Evolutionary conservation across 441 rosid genomes (phyloP).

Genomic region (Erodium texanum): DNA sequence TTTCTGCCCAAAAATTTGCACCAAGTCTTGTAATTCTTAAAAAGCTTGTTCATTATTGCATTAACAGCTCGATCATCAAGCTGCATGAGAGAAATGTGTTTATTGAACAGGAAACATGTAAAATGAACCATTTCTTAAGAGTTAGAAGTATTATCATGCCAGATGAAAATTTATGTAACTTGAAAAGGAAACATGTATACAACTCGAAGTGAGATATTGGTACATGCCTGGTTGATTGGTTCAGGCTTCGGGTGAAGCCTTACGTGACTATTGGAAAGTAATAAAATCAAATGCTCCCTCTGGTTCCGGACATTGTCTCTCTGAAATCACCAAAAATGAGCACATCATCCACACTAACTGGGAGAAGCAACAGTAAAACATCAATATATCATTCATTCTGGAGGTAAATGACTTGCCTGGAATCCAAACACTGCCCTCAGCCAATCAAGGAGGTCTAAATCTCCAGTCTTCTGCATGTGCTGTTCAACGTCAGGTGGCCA

Average conservation of each 20-base stretch:
- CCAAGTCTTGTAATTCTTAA: slow-evolving; percentile 91
- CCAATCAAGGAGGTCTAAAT: slow-evolving; percentile 93
- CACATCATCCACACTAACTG: not conserved
- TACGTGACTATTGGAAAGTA: slow-evolving; percentile 79
- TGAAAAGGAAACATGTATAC: not conserved
- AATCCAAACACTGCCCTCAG: slow-evolving; percentile 95
- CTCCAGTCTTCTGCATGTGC: slow-evolving; percentile 72
- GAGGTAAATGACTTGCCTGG: slow-evolving; percentile 52
- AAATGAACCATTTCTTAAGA: not conserved
- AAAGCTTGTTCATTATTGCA: slow-evolving; percentile 75
- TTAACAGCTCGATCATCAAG: slow-evolving; percentile 93
- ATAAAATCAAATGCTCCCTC: slow-evolving; percentile 89
- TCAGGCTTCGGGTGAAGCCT: slow-evolving; percentile 84
- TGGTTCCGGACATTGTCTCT: slow-evolving; percentile 90
- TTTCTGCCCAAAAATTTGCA: slow-evolving; percentile 90
- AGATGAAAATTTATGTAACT: no score
- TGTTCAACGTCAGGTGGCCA: slow-evolving; percentile 82
- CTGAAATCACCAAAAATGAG: slow-evolving; percentile 36
- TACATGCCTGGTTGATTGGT: slow-evolving; percentile 77
- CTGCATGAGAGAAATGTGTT: slow-evolving; percentile 31
- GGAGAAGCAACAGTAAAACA: not conserved
- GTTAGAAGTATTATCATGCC: not conserved
- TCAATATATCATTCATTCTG: not conserved
- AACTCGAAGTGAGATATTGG: slow-evolving; percentile 9
- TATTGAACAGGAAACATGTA: not conserved